Percentiles rank a stretch among this genome's conserved stretches.
Evolutionary conservation across 495 filamentous ascomycete genomes (phyloP).

Genomic region (Podospora pseudocomata): DNA sequence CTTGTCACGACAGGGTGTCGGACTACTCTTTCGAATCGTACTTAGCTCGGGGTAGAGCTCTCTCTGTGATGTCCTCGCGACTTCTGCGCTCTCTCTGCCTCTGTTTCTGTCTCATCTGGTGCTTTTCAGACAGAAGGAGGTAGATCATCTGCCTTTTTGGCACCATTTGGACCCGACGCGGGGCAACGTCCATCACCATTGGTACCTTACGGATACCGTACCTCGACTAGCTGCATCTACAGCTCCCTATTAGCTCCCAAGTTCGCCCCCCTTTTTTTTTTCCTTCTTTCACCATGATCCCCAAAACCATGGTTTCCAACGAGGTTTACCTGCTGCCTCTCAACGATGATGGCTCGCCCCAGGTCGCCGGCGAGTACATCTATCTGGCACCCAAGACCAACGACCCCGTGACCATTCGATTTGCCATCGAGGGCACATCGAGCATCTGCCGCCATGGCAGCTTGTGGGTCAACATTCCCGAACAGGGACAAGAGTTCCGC

Average conservation of each 20-base stretch:
- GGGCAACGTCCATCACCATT: conserved; percentile 7
- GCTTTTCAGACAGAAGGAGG: conserved; percentile 18
- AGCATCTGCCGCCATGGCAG: conserved; percentile 91
- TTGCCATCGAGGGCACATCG: conserved; percentile 92
- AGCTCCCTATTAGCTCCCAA: conserved; percentile 9
- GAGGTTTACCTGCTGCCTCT: conserved; percentile 84
- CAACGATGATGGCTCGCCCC: conserved; percentile 87
- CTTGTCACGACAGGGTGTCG: not conserved
- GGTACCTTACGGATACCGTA: not conserved
- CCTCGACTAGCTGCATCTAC: conserved; percentile 3
- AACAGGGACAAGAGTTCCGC: conserved; percentile 65
- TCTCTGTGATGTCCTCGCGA: conserved; percentile 21
- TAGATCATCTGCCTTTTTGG: conserved; percentile 10
- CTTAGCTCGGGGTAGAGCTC: not conserved
- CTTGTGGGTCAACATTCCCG: conserved; percentile 93
- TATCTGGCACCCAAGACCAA: conserved; percentile 75
- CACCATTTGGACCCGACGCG: conserved; percentile 20
- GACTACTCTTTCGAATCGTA: not conserved
- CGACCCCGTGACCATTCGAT: conserved; percentile 74
- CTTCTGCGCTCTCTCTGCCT: conserved; percentile 23
- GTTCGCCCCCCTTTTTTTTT: not conserved
- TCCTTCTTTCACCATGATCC: conserved; percentile 40
- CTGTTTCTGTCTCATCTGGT: conserved; percentile 29
- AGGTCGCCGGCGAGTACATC: conserved; percentile 84
- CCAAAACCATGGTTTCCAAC: conserved; percentile 51